Evolutionary conservation across 129 eudicot species (phyloP).

Genomic region (Artemisia tridentata): DNA sequence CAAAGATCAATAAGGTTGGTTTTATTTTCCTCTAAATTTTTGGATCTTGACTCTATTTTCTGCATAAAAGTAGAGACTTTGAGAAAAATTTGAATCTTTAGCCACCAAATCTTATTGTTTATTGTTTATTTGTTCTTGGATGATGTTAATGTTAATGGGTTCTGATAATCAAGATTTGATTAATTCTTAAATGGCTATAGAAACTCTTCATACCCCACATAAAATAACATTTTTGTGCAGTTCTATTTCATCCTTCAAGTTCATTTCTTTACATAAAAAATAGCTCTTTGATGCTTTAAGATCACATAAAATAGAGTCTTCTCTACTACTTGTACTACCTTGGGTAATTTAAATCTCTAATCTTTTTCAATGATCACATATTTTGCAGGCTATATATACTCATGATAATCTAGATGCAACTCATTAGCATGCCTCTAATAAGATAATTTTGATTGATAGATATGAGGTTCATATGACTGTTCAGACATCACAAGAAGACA

Average conservation of each 20-base stretch:
- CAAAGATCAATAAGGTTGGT: conserved; percentile 25
- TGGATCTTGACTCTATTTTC: conserved; percentile 7
- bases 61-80: conserved; percentile 1
- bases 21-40: conserved; percentile 17
- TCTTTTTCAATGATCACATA: conserved; percentile 27
- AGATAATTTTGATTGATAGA: conserved; percentile 19
- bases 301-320: conserved; percentile 54
- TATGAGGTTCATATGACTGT: conserved; percentile 70
- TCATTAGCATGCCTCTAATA: conserved; percentile 10
- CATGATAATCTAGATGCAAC: background rate
- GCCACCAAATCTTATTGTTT: conserved; percentile 19
- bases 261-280: conserved; percentile 18
- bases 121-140: conserved; percentile 17
- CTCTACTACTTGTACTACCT: conserved; percentile 33
- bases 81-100: conserved; percentile 7
- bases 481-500: conserved; percentile 65
- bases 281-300: conserved; percentile 24
- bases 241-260: conserved; percentile 21
- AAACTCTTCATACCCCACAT: conserved; percentile 47
- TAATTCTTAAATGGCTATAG: background rate
- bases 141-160: conserved; percentile 25
- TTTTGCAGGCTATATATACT: conserved; percentile 46
- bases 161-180: conserved; percentile 14
- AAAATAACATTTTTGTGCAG: conserved; percentile 55
- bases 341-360: conserved; percentile 23